These are phyloP conservation scores for Eucalyptus pumila DNA, from an alignment of 345 rosid genomes.

Conservation along the genomic window DNA sequence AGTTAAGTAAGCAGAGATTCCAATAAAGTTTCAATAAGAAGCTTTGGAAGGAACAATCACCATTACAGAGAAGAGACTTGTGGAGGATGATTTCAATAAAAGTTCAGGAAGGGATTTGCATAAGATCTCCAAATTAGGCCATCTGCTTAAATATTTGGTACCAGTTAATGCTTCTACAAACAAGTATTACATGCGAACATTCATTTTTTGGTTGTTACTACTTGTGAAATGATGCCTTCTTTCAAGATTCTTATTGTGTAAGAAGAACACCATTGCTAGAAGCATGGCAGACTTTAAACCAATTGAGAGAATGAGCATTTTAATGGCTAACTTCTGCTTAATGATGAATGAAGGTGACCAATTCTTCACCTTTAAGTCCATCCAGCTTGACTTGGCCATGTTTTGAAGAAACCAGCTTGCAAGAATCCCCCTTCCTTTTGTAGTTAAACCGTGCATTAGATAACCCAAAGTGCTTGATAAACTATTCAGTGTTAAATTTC, in stretches of 20 bases:
- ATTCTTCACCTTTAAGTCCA: background rate
- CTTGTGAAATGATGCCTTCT: background rate
- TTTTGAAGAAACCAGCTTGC: background rate
- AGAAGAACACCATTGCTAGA: background rate
- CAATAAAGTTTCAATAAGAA: background rate
- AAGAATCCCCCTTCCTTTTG: background rate
- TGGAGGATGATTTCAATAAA: background rate
- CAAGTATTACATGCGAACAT: background rate
- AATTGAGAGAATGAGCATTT: background rate
- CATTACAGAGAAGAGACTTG: background rate
- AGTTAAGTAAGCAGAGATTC: background rate
- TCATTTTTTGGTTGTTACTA: background rate
- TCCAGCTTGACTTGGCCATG: background rate
- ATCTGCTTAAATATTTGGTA: background rate
- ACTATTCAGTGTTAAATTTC: background rate
- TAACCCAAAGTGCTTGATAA: background rate
- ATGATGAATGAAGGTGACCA: background rate
- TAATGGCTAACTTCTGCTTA: background rate
- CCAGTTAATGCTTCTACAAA: background rate
- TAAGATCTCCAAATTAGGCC: background rate
- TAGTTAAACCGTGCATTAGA: background rate
- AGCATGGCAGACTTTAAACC: background rate
- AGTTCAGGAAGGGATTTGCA: background rate
- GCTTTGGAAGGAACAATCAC: background rate
- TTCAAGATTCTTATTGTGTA: background rate